A percentile compares a stretch with the other conserved stretches of the same genome.
Evolutionary conservation across 306 rosid genomes (phyloP).

Genomic region (Elaeagnus macrophylla): DNA sequence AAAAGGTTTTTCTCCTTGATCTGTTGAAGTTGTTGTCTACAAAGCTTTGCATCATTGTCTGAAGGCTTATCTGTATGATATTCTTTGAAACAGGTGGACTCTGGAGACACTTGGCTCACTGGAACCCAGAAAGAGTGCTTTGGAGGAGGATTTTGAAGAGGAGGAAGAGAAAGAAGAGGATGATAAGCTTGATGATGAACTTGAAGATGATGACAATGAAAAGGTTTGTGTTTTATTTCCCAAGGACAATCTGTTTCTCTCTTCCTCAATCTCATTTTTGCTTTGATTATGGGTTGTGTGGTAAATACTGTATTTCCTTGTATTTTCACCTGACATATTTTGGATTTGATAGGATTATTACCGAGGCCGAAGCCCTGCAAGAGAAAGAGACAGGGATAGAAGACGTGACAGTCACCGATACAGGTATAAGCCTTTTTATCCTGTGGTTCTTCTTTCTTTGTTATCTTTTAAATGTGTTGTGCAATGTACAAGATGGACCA

Average conservation of each 20-base stretch:
- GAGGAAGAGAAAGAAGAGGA: no score
- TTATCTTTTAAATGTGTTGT: neutral
- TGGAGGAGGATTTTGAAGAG: no score
- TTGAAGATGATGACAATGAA: slow-evolving; percentile 62
- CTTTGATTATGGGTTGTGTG: no score
- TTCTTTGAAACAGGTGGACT: slow-evolving; percentile 53
- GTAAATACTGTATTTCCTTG: no score
- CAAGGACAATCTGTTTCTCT: no score
- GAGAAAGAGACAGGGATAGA: slow-evolving; percentile 85
- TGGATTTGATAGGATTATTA: slow-evolving; percentile 44
- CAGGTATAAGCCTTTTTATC: slow-evolving; percentile 44
- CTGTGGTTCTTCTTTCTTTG: slow-evolving; percentile 2
- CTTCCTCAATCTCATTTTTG: no score
- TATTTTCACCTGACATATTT: no score
- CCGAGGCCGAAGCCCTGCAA: slow-evolving; percentile 79
- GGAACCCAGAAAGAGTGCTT: slow-evolving; percentile 73
- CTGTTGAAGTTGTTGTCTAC: neutral
- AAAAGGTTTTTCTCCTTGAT: slow-evolving; percentile 42
- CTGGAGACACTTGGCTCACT: slow-evolving; percentile 53
- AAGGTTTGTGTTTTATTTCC: no score
- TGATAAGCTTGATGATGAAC: slow-evolving; percentile 57
- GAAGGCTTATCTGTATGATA: neutral
- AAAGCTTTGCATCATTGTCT: neutral
- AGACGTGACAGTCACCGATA: slow-evolving; percentile 84
- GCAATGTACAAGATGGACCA: neutral